Conservation (phyloP, 768 basidiomycete genomes). For the Amanita pseudoporphyria region DNA sequence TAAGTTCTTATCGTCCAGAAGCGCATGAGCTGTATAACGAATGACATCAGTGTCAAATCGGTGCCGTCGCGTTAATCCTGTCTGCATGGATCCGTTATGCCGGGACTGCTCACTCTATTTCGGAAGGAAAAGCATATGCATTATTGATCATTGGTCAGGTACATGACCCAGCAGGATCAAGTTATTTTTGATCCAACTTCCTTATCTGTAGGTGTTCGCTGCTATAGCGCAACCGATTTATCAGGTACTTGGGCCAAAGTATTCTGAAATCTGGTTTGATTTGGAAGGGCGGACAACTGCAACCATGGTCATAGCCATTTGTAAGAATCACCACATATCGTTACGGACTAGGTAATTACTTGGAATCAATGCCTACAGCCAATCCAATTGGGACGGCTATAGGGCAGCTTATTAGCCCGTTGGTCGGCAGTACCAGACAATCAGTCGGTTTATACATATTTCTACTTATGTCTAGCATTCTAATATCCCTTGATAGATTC, state of each 20-base stretch:
- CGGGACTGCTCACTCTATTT: slow-evolving; percentile 48
- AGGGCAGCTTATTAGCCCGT: slow-evolving; percentile 64
- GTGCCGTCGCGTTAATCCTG: slow-evolving; percentile 40
- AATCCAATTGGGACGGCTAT: slow-evolving; percentile 70
- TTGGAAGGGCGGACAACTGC: slow-evolving; percentile 69
- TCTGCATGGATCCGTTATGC: slow-evolving; percentile 75
- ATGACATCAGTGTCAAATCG: slow-evolving; percentile 47
- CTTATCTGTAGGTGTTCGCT: slow-evolving; percentile 40
- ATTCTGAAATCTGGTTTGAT: slow-evolving; percentile 81
- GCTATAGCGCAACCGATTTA: slow-evolving; percentile 62
- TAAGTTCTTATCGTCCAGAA: slow-evolving; percentile 23
- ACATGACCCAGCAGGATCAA: slow-evolving; percentile 3
- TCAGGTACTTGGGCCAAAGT: slow-evolving; percentile 71
- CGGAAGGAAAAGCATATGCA: slow-evolving; percentile 43
- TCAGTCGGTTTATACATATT: slow-evolving; percentile 37
- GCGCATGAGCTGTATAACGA: slow-evolving; percentile 3
- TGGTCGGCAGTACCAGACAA: slow-evolving; percentile 39
- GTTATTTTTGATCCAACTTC: not conserved
- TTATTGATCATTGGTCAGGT: slow-evolving; percentile 70
- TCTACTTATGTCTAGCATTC: not conserved
- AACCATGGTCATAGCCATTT: slow-evolving; percentile 48
- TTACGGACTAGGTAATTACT: not conserved
- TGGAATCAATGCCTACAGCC: too few relatives aligned
- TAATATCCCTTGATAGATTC: slow-evolving; percentile 35
- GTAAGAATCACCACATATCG: slow-evolving; percentile 18